A percentile compares a stretch with the other conserved stretches of the same genome.
phyloP scores from a whole-genome alignment of 306 rosid species.

The Sesbania bispinosa region DNA sequence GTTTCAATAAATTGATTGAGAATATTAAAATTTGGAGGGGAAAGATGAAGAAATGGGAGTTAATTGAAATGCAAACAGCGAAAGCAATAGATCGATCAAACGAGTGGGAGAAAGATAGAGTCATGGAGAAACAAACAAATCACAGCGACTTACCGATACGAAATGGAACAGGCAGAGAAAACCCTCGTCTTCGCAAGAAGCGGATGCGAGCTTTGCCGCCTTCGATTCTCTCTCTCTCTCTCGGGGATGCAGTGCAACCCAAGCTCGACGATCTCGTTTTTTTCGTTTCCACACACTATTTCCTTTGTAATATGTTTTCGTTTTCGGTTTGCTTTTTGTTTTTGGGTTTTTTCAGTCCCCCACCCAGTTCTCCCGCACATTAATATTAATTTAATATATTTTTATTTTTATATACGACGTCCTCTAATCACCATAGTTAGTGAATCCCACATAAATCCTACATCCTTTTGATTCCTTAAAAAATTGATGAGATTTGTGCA shows the following conservation, averaged over 20 bases:
- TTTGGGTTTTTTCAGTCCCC: not conserved
- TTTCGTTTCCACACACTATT: not conserved
- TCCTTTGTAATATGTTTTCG: not conserved
- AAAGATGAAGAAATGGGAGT: not conserved
- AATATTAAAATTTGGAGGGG: not conserved
- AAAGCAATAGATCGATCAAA: conserved; percentile 29
- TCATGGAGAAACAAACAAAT: not conserved
- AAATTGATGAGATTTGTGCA: too few relatives aligned
- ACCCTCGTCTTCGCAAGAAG: conserved; percentile 4
- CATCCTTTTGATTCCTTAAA: too few relatives aligned
- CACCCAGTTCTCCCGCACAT: not conserved
- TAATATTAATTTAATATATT: not conserved
- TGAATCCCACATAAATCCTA: too few relatives aligned
- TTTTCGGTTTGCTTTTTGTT: not conserved
- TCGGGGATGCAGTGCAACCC: conserved; percentile 12
- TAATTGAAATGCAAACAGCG: not conserved
- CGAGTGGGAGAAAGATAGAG: not conserved
- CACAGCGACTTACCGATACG: conserved; percentile 14
- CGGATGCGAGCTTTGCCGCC: not conserved
- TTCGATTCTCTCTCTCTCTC: conserved; percentile 6
- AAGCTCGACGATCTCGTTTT: conserved; percentile 10
- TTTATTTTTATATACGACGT: too few relatives aligned
- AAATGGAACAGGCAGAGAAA: not conserved
- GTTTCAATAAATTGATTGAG: not conserved
- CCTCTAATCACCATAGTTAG: too few relatives aligned